Evolutionary conservation across 75 land plant genomes (phyloP).

Genomic region (Sequoiadendron giganteum): DNA sequence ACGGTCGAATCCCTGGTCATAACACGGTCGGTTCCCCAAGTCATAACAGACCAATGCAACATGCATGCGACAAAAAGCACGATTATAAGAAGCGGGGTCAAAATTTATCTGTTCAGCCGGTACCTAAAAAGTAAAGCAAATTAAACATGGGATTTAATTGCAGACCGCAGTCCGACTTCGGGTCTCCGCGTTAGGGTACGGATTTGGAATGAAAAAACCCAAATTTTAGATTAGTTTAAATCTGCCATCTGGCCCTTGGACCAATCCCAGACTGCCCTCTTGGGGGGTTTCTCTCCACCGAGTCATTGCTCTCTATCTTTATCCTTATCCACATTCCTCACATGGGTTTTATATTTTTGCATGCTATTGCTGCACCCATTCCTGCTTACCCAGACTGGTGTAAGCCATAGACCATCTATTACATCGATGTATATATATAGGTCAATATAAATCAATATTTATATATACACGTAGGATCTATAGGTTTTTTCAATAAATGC

Average conservation of each 20-base stretch:
- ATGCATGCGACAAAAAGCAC: too few species aligned
- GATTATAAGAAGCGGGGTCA: too few species aligned
- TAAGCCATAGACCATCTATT: neutral
- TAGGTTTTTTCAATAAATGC: neutral
- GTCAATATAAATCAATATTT: neutral
- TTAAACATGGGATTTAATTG: neutral
- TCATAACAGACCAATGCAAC: too few species aligned
- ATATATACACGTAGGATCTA: neutral
- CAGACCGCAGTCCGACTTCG: neutral
- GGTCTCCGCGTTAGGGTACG: neutral
- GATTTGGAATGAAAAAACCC: neutral
- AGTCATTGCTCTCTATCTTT: neutral
- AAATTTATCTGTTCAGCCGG: too few species aligned
- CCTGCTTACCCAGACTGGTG: neutral
- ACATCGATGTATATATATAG: too few species aligned
- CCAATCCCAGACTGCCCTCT: neutral
- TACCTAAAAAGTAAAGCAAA: too few species aligned
- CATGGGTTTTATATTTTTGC: neutral
- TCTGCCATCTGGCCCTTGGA: neutral
- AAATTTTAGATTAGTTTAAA: neutral
- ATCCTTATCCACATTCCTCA: constrained; percentile 14
- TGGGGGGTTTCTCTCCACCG: neutral
- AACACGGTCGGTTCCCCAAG: too few species aligned
- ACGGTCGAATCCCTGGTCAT: too few species aligned
- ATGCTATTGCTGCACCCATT: neutral